These are phyloP conservation scores for Casuarina glauca DNA, from an alignment of 306 rosid genomes.

Conservation along the genomic window DNA sequence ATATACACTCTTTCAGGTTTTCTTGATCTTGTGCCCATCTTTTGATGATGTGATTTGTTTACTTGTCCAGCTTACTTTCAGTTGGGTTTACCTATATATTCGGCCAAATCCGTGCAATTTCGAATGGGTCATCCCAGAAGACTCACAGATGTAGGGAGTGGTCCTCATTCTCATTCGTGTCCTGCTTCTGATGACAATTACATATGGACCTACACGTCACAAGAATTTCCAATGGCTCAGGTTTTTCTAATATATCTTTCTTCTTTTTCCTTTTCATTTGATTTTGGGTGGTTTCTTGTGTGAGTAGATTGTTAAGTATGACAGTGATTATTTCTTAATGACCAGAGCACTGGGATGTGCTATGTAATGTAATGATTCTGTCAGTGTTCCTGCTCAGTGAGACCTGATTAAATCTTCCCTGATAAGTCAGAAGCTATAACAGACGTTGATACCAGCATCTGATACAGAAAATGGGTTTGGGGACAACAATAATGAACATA, in stretches of 20 bases:
- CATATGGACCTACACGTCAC: slow-evolving; percentile 84
- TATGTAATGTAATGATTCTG: neutral
- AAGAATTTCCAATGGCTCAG: slow-evolving; percentile 78
- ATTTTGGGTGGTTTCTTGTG: neutral
- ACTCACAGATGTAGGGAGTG: slow-evolving; percentile 23
- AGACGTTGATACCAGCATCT: neutral
- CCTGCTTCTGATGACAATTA: slow-evolving; percentile 43
- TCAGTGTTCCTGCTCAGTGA: neutral
- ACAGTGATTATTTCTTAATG: neutral
- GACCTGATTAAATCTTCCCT: slow-evolving; percentile 1
- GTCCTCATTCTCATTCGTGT: neutral
- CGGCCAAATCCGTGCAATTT: slow-evolving; percentile 73
- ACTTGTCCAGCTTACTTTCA: slow-evolving; percentile 67
- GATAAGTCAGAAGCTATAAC: neutral
- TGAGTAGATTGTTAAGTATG: neutral
- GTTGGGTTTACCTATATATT: slow-evolving; percentile 67
- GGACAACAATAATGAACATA: neutral
- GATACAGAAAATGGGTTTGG: slow-evolving; percentile 2
- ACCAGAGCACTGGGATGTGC: neutral
- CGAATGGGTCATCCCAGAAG: slow-evolving; percentile 62
- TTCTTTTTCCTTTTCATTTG: slow-evolving; percentile 1
- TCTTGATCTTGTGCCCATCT: slow-evolving; percentile 2
- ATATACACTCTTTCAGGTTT: slow-evolving; percentile 17
- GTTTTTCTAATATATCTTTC: slow-evolving; percentile 33
- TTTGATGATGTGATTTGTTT: slow-evolving; percentile 20